Conservation (phyloP, 176 grass and related monocot genomes). For the Luzula sylvatica region DNA sequence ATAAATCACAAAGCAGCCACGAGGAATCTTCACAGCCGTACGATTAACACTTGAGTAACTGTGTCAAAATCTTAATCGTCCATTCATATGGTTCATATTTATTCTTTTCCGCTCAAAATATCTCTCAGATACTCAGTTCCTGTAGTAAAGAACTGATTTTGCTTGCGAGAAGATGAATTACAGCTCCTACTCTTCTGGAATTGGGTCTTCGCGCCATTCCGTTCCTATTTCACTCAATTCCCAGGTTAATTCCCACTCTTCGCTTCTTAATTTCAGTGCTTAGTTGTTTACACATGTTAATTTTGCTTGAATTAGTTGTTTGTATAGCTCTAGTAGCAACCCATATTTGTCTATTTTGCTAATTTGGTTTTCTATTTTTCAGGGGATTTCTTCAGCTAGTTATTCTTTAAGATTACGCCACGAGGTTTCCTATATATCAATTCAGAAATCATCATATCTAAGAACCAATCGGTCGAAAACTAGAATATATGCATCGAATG, state of each 20-base stretch:
- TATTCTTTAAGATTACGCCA: slow-evolving; percentile 28
- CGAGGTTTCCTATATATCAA: slow-evolving; percentile 27
- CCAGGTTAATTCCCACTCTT: slow-evolving; percentile 18
- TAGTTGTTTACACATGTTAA: neutral
- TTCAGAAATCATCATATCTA: slow-evolving; percentile 7
- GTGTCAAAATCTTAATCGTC: neutral
- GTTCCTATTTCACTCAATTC: slow-evolving; percentile 15
- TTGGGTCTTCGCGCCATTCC: slow-evolving; percentile 12
- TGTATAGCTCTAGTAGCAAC: neutral
- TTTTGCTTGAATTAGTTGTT: neutral
- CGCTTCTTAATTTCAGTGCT: neutral
- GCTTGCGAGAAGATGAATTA: slow-evolving; percentile 12
- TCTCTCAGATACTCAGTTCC: neutral
- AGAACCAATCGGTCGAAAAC: slow-evolving; percentile 29
- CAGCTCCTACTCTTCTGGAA: slow-evolving; percentile 7
- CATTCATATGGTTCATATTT: slow-evolving; percentile 11
- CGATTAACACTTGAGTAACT: neutral
- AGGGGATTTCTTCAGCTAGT: slow-evolving; percentile 38
- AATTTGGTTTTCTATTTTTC: neutral
- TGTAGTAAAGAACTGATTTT: neutral
- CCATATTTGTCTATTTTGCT: neutral
- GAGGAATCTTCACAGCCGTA: neutral
- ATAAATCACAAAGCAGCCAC: no score
- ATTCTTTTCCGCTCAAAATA: slow-evolving; percentile 6
- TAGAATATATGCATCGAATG: slow-evolving; percentile 43